Conservation (phyloP, 1,284 basidiomycete genomes). For the Coniferiporia sulphurascens region DNA sequence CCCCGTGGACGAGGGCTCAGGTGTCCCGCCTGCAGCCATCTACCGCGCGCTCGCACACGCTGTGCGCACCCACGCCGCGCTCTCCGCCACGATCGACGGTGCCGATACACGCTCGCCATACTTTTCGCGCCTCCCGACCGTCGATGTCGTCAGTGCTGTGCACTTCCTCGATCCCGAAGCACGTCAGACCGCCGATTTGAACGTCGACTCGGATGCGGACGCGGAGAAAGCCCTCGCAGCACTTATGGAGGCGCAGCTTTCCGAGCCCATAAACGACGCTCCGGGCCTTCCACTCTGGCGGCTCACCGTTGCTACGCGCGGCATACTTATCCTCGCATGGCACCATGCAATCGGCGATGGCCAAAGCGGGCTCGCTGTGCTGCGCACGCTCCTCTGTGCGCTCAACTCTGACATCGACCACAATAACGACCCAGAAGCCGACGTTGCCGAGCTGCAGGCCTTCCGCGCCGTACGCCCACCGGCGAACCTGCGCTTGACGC, state of each 20-base stretch:
- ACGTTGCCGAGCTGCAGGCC: background rate
- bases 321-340: constrained; percentile 34
- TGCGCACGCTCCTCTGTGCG: constrained; percentile 31
- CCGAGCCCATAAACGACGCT: constrained; percentile 24
- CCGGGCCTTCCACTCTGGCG: constrained; percentile 35
- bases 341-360: constrained; percentile 40
- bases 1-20: background rate
- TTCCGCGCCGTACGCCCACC: background rate
- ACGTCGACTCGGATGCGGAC: background rate
- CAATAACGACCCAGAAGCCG: background rate
- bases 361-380: constrained; percentile 36
- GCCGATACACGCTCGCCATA: constrained; percentile 9
- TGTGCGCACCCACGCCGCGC: constrained; percentile 26
- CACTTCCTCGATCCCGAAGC: constrained; percentile 24
- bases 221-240: constrained; percentile 21
- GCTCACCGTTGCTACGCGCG: constrained; percentile 30
- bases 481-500: constrained; percentile 23
- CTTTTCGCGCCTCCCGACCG: constrained; percentile 27
- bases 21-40: constrained; percentile 21
- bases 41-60: constrained; percentile 32
- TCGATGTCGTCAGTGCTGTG: constrained; percentile 32
- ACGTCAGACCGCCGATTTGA: background rate
- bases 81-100: constrained; percentile 26
- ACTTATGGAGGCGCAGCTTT: constrained; percentile 28
- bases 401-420: constrained; percentile 22